phyloP scores from a whole-genome alignment of 768 basidiomycete species.

The Auricularia auricula-judae region DNA sequence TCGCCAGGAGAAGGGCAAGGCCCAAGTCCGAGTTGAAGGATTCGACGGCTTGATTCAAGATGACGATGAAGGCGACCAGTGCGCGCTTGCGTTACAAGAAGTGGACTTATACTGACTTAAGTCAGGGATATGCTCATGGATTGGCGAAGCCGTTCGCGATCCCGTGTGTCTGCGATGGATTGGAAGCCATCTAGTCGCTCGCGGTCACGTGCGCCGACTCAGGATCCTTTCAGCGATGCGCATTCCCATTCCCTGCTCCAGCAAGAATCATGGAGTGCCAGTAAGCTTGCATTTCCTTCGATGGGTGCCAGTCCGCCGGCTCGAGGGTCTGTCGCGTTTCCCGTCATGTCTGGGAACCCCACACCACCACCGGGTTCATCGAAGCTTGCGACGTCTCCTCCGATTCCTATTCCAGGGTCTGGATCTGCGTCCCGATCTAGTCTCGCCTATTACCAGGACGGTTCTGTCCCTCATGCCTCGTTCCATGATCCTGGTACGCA shows the following conservation, averaged over 20 bases:
- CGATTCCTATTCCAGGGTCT: conserved; percentile 29
- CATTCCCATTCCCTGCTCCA: conserved; percentile 24
- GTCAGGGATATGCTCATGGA: conserved; percentile 15
- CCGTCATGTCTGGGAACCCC: conserved; percentile 2
- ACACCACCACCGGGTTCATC: conserved; percentile 12
- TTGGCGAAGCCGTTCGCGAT: conserved; percentile 12
- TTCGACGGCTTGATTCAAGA: conserved; percentile 73
- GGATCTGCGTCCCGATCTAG: conserved; percentile 21
- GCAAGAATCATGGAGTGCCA: conserved; percentile 3
- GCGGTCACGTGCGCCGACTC: conserved; percentile 61
- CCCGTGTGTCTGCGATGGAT: conserved; percentile 60
- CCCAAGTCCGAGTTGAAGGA: conserved; percentile 65
- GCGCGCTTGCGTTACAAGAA: conserved; percentile 23
- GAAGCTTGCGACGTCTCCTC: conserved; percentile 16
- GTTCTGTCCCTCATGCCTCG: not conserved
- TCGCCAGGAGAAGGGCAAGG: conserved; percentile 70
- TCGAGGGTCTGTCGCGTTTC: not conserved
- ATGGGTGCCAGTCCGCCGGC: not conserved
- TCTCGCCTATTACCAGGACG: not conserved
- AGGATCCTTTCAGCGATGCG: conserved; percentile 14
- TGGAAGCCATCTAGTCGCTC: conserved; percentile 90
- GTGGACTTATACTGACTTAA: conserved; percentile 10
- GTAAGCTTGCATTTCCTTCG: conserved; percentile 33
- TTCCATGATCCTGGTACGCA: not conserved
- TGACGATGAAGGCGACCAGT: conserved; percentile 61